Conservation (phyloP, 2,329 filamentous ascomycete genomes). For the Beauveria rudraprayagi region DNA sequence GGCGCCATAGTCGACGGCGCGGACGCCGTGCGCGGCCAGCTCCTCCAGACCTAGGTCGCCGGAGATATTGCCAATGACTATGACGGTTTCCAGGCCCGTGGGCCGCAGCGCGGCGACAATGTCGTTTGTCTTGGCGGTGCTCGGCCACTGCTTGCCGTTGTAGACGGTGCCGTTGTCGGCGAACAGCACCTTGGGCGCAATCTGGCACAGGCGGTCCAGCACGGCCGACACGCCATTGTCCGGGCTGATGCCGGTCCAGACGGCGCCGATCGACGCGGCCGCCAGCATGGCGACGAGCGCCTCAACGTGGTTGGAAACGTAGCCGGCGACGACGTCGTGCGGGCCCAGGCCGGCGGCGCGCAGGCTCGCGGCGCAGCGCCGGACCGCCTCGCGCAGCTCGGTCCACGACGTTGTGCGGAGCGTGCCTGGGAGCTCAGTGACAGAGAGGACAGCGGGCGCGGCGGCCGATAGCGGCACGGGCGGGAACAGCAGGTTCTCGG, state of each 20-base stretch:
- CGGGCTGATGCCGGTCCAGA: slow-evolving; percentile 90
- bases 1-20: slow-evolving; percentile 35
- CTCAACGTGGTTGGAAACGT: slow-evolving; percentile 83
- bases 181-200: slow-evolving; percentile 74
- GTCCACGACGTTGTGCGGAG: slow-evolving; percentile 59
- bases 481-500: slow-evolving; percentile 88
- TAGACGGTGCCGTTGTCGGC: slow-evolving; percentile 84
- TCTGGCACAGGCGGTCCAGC: slow-evolving; percentile 77
- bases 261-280: slow-evolving; percentile 70
- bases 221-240: slow-evolving; percentile 90
- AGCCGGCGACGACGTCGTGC: slow-evolving; percentile 56
- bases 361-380: slow-evolving; percentile 63
- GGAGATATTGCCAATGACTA: slow-evolving; percentile 64
- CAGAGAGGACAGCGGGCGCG: slow-evolving; percentile 66
- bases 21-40: slow-evolving; percentile 31
- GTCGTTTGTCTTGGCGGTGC: slow-evolving; percentile 68
- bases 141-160: slow-evolving; percentile 84
- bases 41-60: slow-evolving; percentile 35
- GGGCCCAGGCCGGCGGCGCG: slow-evolving; percentile 53
- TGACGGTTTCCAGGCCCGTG: slow-evolving; percentile 57
- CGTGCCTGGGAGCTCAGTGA: slow-evolving; percentile 64
- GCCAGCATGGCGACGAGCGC: slow-evolving; percentile 84
- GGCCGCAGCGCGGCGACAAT: slow-evolving; percentile 57
- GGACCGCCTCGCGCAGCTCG: slow-evolving; percentile 69
- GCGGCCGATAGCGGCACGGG: slow-evolving; percentile 42